Conservation (phyloP, 2,329 filamentous ascomycete species). For the Didymella keratinophila region DNA sequence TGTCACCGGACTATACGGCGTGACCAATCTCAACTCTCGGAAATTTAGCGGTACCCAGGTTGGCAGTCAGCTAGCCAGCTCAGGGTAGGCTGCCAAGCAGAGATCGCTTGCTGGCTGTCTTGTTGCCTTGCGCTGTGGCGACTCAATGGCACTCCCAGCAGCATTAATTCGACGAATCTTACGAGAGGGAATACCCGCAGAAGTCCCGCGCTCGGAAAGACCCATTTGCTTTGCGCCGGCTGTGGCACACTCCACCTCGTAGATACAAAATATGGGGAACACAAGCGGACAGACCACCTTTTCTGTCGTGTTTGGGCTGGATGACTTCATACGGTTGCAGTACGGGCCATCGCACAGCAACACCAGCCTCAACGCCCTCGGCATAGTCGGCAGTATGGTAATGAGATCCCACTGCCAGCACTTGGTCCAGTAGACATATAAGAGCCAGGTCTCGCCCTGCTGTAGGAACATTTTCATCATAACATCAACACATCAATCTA, state of each 20-base stretch:
- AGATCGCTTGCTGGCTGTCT: not conserved
- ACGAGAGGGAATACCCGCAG: not conserved
- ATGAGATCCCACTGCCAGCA: constrained; percentile 6
- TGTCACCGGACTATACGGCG: constrained; percentile 1
- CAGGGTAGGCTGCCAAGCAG: constrained; percentile 3
- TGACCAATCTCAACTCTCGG: constrained; percentile 18
- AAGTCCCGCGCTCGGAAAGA: constrained; percentile 3
- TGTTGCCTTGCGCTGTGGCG: constrained; percentile 9
- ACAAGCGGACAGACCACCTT: constrained; percentile 13
- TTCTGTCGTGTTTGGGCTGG: constrained; percentile 22
- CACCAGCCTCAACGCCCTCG: constrained; percentile 22
- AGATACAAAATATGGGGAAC: constrained; percentile 22
- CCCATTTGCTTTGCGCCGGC: constrained; percentile 4
- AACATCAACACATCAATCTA: constrained; percentile 19
- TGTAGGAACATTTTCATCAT: constrained; percentile 4
- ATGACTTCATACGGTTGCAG: constrained; percentile 34
- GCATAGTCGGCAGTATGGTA: constrained; percentile 1
- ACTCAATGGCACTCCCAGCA: constrained; percentile 10
- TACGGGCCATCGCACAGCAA: constrained; percentile 19
- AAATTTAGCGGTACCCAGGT: not conserved
- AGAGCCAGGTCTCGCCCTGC: constrained; percentile 4
- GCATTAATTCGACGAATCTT: constrained; percentile 9
- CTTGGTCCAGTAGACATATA: constrained; percentile 23
- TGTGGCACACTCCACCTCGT: constrained; percentile 16
- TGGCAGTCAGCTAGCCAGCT: constrained; percentile 1